Evolutionary conservation across 1,139 yeast species (phyloP).

Genomic region (Lodderomyces orthopsilosis): DNA sequence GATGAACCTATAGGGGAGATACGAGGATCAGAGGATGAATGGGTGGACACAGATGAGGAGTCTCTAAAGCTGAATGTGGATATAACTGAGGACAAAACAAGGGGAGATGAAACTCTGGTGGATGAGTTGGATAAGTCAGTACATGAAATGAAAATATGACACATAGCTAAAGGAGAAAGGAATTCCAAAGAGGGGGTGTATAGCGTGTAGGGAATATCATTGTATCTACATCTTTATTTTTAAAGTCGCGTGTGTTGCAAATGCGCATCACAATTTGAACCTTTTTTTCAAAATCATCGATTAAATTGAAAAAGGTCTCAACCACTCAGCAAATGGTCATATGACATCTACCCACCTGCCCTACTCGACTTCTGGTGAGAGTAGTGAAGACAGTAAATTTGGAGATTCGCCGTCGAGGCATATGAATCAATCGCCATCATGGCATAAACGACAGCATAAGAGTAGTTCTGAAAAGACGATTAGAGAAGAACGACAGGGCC

Average conservation of each 20-base stretch:
- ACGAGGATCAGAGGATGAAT: slow-evolving; percentile 9
- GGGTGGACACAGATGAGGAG: slow-evolving; percentile 29
- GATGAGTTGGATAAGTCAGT: not conserved
- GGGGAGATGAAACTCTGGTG: not conserved
- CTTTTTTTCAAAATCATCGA: too few relatives aligned
- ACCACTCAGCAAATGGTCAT: not conserved
- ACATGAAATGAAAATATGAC: slow-evolving; percentile 1
- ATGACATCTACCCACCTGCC: not conserved
- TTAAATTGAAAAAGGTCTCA: too few relatives aligned
- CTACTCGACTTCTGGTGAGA: not conserved
- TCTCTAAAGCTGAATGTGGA: not conserved
- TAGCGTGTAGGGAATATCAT: not conserved
- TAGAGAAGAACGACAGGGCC: too few relatives aligned
- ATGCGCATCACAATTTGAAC: not conserved
- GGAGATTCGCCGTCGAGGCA: too few relatives aligned
- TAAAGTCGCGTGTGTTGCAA: not conserved
- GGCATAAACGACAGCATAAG: too few relatives aligned
- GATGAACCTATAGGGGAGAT: slow-evolving; percentile 13
- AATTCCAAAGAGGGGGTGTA: not conserved
- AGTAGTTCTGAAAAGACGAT: too few relatives aligned
- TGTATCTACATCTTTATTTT: not conserved
- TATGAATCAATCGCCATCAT: too few relatives aligned
- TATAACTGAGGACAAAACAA: not conserved
- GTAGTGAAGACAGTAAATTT: not conserved
- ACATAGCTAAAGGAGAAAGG: not conserved